Evolutionary conservation across 345 rosid genomes (phyloP).

Genomic region (Boechera divaricarpa): DNA sequence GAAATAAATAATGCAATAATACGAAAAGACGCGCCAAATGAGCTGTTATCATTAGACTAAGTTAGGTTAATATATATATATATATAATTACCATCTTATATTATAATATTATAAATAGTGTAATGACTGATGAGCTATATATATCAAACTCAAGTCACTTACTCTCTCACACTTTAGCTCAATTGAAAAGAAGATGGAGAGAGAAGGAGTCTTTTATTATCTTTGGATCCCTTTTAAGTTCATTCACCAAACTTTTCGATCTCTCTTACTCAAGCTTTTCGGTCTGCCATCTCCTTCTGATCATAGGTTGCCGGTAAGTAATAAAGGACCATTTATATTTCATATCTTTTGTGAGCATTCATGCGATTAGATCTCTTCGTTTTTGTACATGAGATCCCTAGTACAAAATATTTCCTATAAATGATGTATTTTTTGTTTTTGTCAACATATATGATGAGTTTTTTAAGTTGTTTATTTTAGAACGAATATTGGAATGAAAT

Average conservation of each 20-base stretch:
- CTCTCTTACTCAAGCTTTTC: slow-evolving; percentile 43
- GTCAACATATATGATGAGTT: background rate
- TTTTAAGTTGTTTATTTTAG: background rate
- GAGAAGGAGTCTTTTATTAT: slow-evolving; percentile 31
- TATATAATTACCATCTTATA: slow-evolving; percentile 11
- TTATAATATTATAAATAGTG: background rate
- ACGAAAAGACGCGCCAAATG: slow-evolving; percentile 28
- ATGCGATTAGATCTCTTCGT: slow-evolving; percentile 4
- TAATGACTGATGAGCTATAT: slow-evolving; percentile 3
- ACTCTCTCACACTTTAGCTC: slow-evolving; percentile 20
- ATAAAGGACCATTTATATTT: background rate
- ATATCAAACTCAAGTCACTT: slow-evolving; percentile 1
- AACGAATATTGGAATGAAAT: background rate
- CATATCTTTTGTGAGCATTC: background rate
- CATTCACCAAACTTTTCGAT: slow-evolving; percentile 26
- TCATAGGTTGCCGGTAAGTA: slow-evolving; percentile 2
- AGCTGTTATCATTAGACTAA: slow-evolving; percentile 29
- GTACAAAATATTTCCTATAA: background rate
- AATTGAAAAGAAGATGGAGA: slow-evolving; percentile 31
- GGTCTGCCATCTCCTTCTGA: slow-evolving; percentile 11
- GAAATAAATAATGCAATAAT: background rate
- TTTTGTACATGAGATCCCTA: background rate
- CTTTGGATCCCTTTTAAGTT: slow-evolving; percentile 40
- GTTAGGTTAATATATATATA: background rate
- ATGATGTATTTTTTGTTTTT: background rate